Base-by-base conservation (phyloP, 345 rosid species). In the Microthlaspi erraticum region DNA sequence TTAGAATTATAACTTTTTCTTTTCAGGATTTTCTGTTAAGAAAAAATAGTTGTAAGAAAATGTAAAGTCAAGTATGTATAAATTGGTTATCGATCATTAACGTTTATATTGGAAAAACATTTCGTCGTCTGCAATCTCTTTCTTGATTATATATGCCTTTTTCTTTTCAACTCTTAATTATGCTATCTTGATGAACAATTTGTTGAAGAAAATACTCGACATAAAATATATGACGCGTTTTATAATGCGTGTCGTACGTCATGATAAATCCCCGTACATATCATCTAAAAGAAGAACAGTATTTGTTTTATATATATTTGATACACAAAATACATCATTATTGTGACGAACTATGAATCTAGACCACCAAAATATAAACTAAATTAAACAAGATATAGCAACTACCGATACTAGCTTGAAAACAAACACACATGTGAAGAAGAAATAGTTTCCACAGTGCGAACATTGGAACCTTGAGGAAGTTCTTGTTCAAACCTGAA, bases 381-480 rank as follows among this genome's bases (percentile, higher is more conserved):
- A 60, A 60, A 39, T 23, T 20, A 20, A 20, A 18, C 49, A 43
- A 44, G 12, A 41, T 20, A 41, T 14, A 43, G n/a, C 39, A 10
- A 60, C 3, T 9, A 29, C 19, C 12, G 0, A 23, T 38, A 59
- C 50, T 29, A 29, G 36, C 11, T 29, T 49, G 14, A 23, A 49
- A 49, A 52, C 11, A 11, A 11, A 37, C 10, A 37, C 18, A n/a
- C 14, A 52, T 4, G 8, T 0, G 26, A 17, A 36, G 44, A 34
- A 16, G 60, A 61, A 26, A 38, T 12, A 58, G 48, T 38, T 50
- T 53, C 23, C 14, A 60, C 14, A 14, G 14, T 65, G 71, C 26
- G 50, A 54, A 42, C 52, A 42, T 43, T 8, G 13, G 36, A 53
- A 6, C 32, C 13, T 42, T 32, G 17, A 68, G 13, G 37, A 4